A percentile compares a stretch with the other conserved stretches of the same genome.
Evolutionary conservation across 2,329 filamentous ascomycete genomes (phyloP).

Genomic region (Nemania bipapillata): DNA sequence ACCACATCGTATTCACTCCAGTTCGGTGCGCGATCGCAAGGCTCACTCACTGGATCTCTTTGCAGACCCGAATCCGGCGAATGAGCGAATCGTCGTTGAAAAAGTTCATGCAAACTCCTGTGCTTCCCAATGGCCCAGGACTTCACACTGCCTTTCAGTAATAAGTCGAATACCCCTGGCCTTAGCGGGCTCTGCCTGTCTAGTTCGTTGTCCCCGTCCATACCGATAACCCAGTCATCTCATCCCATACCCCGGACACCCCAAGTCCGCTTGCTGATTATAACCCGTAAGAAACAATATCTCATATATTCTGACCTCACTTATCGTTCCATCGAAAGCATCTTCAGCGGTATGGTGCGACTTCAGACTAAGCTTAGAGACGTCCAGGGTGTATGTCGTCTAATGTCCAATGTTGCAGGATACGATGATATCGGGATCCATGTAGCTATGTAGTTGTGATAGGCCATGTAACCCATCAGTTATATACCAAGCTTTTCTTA

Average conservation of each 20-base stretch:
- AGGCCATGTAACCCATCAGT: background rate
- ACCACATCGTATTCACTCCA: background rate
- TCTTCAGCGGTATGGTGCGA: background rate
- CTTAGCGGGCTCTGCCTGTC: background rate
- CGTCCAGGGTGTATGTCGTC: background rate
- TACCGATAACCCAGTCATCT: background rate
- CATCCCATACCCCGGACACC: constrained; percentile 19
- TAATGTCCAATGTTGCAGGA: background rate
- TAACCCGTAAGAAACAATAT: background rate
- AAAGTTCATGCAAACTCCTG: background rate
- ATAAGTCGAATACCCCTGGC: constrained; percentile 2
- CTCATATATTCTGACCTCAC: background rate
- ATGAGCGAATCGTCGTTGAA: background rate
- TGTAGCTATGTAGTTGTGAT: background rate
- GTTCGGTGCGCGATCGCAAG: background rate
- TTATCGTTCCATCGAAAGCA: background rate
- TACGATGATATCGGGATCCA: background rate
- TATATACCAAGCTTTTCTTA: background rate
- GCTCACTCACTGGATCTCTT: background rate
- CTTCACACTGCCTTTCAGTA: background rate
- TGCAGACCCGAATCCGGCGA: background rate
- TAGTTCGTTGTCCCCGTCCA: background rate
- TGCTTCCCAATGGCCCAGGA: constrained; percentile 10
- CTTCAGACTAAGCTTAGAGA: background rate
- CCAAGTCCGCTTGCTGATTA: constrained; percentile 5